Conservation (phyloP, 345 rosid genomes). For the Brassica rapa region DNA sequence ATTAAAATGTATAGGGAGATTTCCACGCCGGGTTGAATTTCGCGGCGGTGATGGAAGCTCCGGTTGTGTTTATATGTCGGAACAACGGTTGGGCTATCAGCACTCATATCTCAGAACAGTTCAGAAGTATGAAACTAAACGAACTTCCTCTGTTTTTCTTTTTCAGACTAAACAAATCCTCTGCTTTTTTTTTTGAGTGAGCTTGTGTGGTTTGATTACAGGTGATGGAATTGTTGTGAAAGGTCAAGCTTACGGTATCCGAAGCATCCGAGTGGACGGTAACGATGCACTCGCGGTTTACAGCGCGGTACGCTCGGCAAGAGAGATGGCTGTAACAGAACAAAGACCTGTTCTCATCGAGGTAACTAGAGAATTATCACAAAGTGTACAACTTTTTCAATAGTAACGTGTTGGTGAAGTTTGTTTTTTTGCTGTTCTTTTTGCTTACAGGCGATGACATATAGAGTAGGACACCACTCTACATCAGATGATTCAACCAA, state of each 20-base stretch:
- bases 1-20: slow-evolving; percentile 56
- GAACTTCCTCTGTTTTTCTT: slow-evolving; percentile 16
- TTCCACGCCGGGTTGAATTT: slow-evolving; percentile 87
- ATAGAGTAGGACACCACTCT: slow-evolving; percentile 83
- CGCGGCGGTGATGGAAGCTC: slow-evolving; percentile 83
- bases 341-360: slow-evolving; percentile 69
- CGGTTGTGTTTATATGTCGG: slow-evolving; percentile 70
- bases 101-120: slow-evolving; percentile 69
- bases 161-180: neutral
- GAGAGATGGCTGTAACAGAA: slow-evolving; percentile 62
- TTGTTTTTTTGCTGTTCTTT: neutral
- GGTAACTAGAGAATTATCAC: slow-evolving; percentile 29
- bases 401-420: neutral
- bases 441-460: slow-evolving; percentile 55
- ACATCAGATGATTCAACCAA: slow-evolving; percentile 90
- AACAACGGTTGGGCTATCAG: slow-evolving; percentile 96
- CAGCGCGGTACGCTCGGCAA: slow-evolving; percentile 56
- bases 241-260: slow-evolving; percentile 75
- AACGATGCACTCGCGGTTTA: slow-evolving; percentile 83
- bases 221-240: slow-evolving; percentile 84
- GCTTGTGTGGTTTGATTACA: slow-evolving; percentile 17
- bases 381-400: neutral
- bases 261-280: slow-evolving; percentile 85
- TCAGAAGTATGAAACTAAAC: slow-evolving; percentile 54
- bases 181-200: neutral